Evolutionary conservation across 306 rosid species (phyloP).

Genomic region (Fagus sylvatica): DNA sequence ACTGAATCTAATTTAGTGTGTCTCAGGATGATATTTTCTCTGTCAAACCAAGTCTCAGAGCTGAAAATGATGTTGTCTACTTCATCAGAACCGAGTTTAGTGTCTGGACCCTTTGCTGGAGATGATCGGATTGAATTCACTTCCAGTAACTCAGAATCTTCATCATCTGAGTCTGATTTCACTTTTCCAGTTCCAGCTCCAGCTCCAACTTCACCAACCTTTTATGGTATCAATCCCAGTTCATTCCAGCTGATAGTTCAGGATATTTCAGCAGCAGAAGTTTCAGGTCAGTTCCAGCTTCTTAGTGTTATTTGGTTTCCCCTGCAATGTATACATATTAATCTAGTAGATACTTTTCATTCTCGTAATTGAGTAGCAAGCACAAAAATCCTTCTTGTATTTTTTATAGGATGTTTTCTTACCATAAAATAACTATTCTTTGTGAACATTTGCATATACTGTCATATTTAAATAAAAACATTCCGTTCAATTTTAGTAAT

Average conservation of each 20-base stretch:
- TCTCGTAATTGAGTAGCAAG: constrained; percentile 14
- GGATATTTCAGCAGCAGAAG: constrained; percentile 69
- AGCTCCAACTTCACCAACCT: constrained; percentile 35
- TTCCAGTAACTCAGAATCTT: constrained; percentile 79
- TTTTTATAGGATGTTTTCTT: constrained; percentile 11
- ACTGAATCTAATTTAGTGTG: constrained; percentile 73
- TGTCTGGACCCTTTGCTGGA: constrained; percentile 57
- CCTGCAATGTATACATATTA: too few relatives aligned
- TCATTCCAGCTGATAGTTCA: constrained; percentile 57
- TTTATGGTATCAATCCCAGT: constrained; percentile 38
- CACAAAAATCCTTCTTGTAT: neutral
- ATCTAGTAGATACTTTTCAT: neutral
- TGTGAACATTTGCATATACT: neutral
- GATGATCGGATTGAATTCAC: constrained; percentile 43
- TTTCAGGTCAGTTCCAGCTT: constrained; percentile 64
- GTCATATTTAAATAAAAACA: neutral
- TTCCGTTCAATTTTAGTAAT: neutral
- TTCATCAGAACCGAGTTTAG: constrained; percentile 65
- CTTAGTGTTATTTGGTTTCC: constrained; percentile 2
- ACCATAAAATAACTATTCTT: neutral
- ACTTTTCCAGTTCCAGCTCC: constrained; percentile 59
- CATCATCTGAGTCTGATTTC: constrained; percentile 80
- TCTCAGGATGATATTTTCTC: constrained; percentile 91
- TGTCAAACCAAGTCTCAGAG: constrained; percentile 85
- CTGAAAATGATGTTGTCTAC: constrained; percentile 68